Evolutionary conservation across 2,329 filamentous ascomycete genomes (phyloP), one percentile per base, ranked within the genome.

Genomic region (Sporothrix pseudoabietina): DNA sequence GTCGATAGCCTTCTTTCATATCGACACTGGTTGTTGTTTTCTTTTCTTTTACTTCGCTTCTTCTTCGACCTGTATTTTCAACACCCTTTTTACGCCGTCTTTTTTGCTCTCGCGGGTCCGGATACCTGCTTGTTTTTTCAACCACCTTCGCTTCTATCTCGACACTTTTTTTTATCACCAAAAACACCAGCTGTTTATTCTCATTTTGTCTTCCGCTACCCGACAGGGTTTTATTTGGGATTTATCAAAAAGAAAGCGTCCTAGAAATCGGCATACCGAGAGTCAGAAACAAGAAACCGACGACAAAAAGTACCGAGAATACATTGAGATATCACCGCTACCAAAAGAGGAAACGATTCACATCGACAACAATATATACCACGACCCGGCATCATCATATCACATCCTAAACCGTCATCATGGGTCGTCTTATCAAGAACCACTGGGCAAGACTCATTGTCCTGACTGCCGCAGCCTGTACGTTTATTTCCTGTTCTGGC

Each of bases 341-440:
- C n/a, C 35, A 39, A 49, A 68, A 68, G 65, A 68, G 26, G 30
- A 68, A 49, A n/a, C 65, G 65, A 68, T 68, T 54, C 47, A 69
- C 66, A 69, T 39, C 68, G 54, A 72, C 65, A 35, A 39, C 44
- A 35, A 52, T 32, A 55, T 55, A 55, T 55, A 26, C 52, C 39
- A 39, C 35, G n/a, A 59, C 30, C 19, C 22, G 22, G 26, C 35
- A 26, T 30, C 52, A 30, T 49, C 8, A 71, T 22, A 49, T 39
- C 30, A 68, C 30, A 57, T 26, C 63, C 35, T 65, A 49, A 61
- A 52, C 69, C 69, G 77, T 68, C 82, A 84, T 77, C 76, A 99
- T 99, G 96, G 96, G 96, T 83, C 96, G 92, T 84, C 90, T 99
- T 81, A 98, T 99, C 86, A 99, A 99, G 88, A 98, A 98, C 86